A percentile compares a stretch with the other conserved stretches of the same genome.
Evolutionary conservation across 2,329 filamentous ascomycete species (phyloP).

Genomic region (Drechslerella coelobrocha): DNA sequence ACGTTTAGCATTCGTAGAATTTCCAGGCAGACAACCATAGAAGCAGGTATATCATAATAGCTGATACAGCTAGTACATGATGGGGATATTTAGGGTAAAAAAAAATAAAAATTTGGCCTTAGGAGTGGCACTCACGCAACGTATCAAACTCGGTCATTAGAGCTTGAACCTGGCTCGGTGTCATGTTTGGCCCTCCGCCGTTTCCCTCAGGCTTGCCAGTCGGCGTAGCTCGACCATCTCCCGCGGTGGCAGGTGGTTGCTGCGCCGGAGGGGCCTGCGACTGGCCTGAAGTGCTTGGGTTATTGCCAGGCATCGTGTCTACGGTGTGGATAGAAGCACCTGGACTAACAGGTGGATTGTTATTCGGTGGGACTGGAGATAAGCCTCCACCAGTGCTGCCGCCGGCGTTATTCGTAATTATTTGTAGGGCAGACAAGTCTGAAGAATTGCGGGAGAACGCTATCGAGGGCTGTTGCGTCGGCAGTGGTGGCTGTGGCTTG

Average conservation of each 20-base stretch:
- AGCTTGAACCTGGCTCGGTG: constrained; percentile 45
- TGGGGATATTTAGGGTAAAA: constrained; percentile 61
- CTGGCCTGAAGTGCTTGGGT: constrained; percentile 4
- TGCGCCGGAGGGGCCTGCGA: no score
- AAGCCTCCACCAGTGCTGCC: constrained; percentile 18
- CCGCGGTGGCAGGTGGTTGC: constrained; percentile 13
- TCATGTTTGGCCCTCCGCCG: constrained; percentile 39
- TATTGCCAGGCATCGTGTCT: constrained; percentile 41
- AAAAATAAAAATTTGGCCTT: constrained; percentile 58
- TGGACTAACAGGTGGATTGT: constrained; percentile 37
- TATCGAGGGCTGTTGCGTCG: constrained; percentile 56
- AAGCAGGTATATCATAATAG: no score
- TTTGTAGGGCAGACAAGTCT: constrained; percentile 26
- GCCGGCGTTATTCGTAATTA: constrained; percentile 13
- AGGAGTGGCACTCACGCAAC: constrained; percentile 42
- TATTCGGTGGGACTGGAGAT: constrained; percentile 13
- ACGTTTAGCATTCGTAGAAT: neutral
- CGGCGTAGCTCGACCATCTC: constrained; percentile 30
- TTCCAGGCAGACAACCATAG: no score
- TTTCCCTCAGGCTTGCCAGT: constrained; percentile 30
- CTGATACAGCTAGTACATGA: no score
- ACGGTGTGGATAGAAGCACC: constrained; percentile 42
- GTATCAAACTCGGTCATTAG: constrained; percentile 52
- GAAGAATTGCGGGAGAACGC: constrained; percentile 27
- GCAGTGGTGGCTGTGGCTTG: constrained; percentile 57